These are phyloP conservation scores for Trichosporon asahii DNA, from an alignment of 1,284 basidiomycete species.

Conservation along the genomic window DNA sequence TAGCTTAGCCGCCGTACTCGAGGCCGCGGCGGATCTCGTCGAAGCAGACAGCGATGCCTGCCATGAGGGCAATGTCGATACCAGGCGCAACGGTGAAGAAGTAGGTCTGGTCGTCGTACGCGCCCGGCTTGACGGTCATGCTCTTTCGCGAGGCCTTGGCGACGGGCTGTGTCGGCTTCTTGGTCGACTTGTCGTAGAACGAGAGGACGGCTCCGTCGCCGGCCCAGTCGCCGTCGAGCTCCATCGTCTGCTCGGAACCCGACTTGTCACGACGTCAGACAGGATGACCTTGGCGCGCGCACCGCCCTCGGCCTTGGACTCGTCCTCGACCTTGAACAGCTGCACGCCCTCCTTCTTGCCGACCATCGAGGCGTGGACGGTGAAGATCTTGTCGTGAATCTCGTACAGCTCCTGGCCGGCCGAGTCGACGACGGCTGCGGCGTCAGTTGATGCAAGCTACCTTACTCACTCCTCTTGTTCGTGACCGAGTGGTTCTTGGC, in stretches of 20 bases:
- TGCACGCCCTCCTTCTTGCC: neutral
- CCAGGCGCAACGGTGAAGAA: constrained; percentile 51
- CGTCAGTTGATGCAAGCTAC: neutral
- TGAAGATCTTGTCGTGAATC: constrained; percentile 4
- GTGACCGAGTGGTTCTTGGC: neutral
- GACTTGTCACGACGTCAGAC: neutral
- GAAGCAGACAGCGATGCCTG: constrained; percentile 52
- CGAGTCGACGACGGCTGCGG: neutral
- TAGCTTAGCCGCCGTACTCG: neutral
- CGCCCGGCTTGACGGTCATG: constrained; percentile 5
- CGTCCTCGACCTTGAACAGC: constrained; percentile 1
- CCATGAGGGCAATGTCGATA: constrained; percentile 51
- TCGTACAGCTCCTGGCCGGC: neutral
- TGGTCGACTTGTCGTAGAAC: neutral
- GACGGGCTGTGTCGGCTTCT: constrained; percentile 13
- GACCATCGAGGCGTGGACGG: neutral
- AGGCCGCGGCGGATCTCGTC: constrained; percentile 36
- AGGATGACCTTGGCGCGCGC: constrained; percentile 4
- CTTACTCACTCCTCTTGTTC: neutral
- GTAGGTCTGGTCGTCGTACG: constrained; percentile 26
- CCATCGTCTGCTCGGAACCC: neutral
- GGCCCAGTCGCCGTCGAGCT: constrained; percentile 6
- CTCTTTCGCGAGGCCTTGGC: constrained; percentile 5
- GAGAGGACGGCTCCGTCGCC: constrained; percentile 8
- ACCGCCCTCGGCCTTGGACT: constrained; percentile 3